Evolutionary conservation across 2,329 filamentous ascomycete genomes (phyloP).

Genomic region (Triangularia verruculosa): DNA sequence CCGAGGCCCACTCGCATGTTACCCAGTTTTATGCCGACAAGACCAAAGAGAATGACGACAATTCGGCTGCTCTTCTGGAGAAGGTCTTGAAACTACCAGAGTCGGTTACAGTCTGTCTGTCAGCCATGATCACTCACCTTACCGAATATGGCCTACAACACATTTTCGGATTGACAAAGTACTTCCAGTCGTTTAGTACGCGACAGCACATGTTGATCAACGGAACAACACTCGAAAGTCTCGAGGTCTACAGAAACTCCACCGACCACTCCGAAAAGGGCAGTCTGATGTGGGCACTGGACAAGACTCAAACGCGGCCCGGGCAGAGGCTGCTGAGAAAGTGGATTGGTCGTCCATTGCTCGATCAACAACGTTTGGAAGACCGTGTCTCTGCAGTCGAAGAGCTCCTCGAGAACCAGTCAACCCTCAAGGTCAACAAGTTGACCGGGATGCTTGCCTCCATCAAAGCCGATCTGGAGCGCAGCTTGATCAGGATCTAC

Average conservation of each 20-base stretch:
- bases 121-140: constrained; percentile 92
- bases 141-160: constrained; percentile 91
- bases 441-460: constrained; percentile 68
- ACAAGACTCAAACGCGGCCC: constrained; percentile 87
- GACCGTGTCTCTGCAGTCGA: constrained; percentile 81
- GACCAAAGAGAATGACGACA: constrained; percentile 61
- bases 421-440: constrained; percentile 66
- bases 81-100: constrained; percentile 84
- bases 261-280: constrained; percentile 83
- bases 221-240: constrained; percentile 87
- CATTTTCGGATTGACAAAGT: constrained; percentile 93
- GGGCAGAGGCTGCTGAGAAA: constrained; percentile 85
- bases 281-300: constrained; percentile 91
- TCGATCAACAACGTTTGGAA: constrained; percentile 72
- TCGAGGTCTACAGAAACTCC: constrained; percentile 94
- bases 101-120: constrained; percentile 84
- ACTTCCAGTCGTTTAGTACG: constrained; percentile 94
- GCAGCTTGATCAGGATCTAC: constrained; percentile 91
- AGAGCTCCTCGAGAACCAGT: constrained; percentile 71
- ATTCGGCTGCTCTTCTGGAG: constrained; percentile 68
- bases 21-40: constrained; percentile 90
- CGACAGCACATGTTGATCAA: constrained; percentile 94
- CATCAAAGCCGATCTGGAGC: constrained; percentile 80
- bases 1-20: constrained; percentile 83
- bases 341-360: constrained; percentile 88